phyloP scores from a whole-genome alignment of 2,329 filamentous ascomycete species.

The Exserohilum turcica region DNA sequence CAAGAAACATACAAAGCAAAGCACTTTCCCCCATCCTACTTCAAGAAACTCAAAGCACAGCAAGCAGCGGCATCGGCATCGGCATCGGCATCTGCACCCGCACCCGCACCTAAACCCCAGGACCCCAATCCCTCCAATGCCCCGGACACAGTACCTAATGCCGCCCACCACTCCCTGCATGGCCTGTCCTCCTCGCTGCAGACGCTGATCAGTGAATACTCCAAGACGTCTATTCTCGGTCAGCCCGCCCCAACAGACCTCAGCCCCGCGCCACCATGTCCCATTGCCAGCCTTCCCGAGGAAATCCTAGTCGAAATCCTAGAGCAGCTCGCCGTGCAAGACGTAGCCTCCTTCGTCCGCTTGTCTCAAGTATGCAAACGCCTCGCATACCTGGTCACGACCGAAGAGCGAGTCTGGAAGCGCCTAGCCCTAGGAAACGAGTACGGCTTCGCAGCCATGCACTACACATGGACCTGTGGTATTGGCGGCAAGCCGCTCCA shows the following conservation, averaged over 20 bases:
- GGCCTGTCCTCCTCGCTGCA: slow-evolving; percentile 61
- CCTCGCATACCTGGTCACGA: slow-evolving; percentile 80
- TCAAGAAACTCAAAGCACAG: slow-evolving; percentile 41
- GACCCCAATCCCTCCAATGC: slow-evolving; percentile 56
- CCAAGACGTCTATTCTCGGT: slow-evolving; percentile 69
- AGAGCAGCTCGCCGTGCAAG: slow-evolving; percentile 69
- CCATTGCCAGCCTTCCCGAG: slow-evolving; percentile 75
- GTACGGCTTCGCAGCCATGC: slow-evolving; percentile 83
- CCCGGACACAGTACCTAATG: slow-evolving; percentile 57
- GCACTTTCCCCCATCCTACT: slow-evolving; percentile 73
- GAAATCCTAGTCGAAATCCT: slow-evolving; percentile 86
- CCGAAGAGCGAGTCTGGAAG: slow-evolving; percentile 87
- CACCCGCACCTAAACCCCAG: slow-evolving; percentile 43
- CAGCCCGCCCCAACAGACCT: slow-evolving; percentile 72
- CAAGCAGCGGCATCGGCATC: slow-evolving; percentile 5
- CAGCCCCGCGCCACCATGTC: slow-evolving; percentile 75
- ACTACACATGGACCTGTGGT: slow-evolving; percentile 74
- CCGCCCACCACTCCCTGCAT: slow-evolving; percentile 63
- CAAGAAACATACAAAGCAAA: slow-evolving; percentile 89
- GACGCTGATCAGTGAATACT: slow-evolving; percentile 78
- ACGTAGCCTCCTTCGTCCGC: slow-evolving; percentile 77
- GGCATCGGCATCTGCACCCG: slow-evolving; percentile 40
- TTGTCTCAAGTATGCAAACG: slow-evolving; percentile 83
- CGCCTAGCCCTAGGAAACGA: slow-evolving; percentile 70
- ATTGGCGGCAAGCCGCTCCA: slow-evolving; percentile 56